These are phyloP conservation scores for Trametes versicolor DNA, from an alignment of 1,284 basidiomycete genomes.

Conservation along the genomic window DNA sequence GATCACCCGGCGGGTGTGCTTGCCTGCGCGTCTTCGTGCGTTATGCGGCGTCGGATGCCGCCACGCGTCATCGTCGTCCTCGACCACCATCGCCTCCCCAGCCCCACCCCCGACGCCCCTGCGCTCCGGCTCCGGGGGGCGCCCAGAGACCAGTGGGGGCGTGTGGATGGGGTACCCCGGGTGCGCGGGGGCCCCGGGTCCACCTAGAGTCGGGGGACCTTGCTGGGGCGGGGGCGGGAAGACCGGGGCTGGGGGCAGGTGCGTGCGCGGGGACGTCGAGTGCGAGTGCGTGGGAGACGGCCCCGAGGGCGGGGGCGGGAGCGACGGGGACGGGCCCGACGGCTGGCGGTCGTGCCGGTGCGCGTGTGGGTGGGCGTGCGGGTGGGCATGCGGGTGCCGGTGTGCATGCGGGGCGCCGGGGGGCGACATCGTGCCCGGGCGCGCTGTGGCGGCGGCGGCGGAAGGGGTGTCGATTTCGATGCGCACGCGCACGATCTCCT, in stretches of 20 bases:
- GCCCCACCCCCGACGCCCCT: constrained; percentile 28
- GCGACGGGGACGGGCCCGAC: constrained; percentile 15
- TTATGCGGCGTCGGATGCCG: constrained; percentile 70
- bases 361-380: constrained; percentile 20
- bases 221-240: constrained; percentile 20
- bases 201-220: constrained; percentile 9
- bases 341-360: constrained; percentile 24
- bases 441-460: neutral
- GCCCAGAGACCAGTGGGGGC: neutral
- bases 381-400: constrained; percentile 21
- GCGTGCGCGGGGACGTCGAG: constrained; percentile 25
- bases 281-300: constrained; percentile 24
- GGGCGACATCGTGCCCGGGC: constrained; percentile 16
- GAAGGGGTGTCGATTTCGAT: constrained; percentile 64
- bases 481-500: constrained; percentile 76
- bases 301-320: constrained; percentile 26
- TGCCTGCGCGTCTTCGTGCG: constrained; percentile 75
- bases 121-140: constrained; percentile 31
- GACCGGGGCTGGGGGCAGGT: constrained; percentile 22
- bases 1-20: constrained; percentile 69
- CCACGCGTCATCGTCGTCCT: constrained; percentile 71
- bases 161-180: constrained; percentile 29
- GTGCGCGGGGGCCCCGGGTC: constrained; percentile 20
- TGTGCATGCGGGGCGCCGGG: constrained; percentile 15
- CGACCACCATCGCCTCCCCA: constrained; percentile 38